Base-by-base conservation (phyloP, 139 green algal genomes). In the Chlorella sp. region DNA sequence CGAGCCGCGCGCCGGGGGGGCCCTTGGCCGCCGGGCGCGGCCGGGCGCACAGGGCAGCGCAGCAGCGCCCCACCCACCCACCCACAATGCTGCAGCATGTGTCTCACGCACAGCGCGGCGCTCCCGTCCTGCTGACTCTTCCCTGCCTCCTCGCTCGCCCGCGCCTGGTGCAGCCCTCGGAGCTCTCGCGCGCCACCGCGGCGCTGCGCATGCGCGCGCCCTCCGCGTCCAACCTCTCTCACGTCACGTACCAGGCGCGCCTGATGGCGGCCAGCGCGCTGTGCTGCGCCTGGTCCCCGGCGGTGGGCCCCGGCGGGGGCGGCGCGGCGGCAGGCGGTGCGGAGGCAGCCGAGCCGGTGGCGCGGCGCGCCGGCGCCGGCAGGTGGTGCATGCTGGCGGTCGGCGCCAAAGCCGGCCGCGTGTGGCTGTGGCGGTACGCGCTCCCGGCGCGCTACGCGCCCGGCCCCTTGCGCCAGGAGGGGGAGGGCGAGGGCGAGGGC, bases 351-450 rank as follows among this genome's bases (percentile, higher is more conserved):
- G 35, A 29, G 25, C 2, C 11, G 33, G 31, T 35, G 48, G 33
- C 67, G 25, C 5, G 17, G 43, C 40, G 55, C 27, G 56, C 23
- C 33, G 36, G 35, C 67, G 41, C 71, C 23, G 48, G 36, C 19
- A 50, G 48, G 33, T 83, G 71, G 68, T 77, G 71, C 66, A 50
- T 81, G 40, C 46, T 81, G 31, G 74, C 73, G 8, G 55, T 84
- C 29, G 82, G 77, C 11, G 79, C 67, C 60, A 82, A 86, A 60
- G 61, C 70, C 17, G 82, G 84, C 8, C 53, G 76, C 33, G 67
- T 89, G 23, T 87, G 82, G 82, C 50, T 89, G 38, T 89, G 84
- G 84, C 53, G 73, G 21, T 77, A 71, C 53, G 19, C 14, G 15
- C 53, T 82, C 31, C 77, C 76, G 40, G 33, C 29, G 27, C 36